These are phyloP conservation scores for Sphaerosporella brunnea DNA, from an alignment of 495 filamentous ascomycete genomes.

Conservation along the genomic window DNA sequence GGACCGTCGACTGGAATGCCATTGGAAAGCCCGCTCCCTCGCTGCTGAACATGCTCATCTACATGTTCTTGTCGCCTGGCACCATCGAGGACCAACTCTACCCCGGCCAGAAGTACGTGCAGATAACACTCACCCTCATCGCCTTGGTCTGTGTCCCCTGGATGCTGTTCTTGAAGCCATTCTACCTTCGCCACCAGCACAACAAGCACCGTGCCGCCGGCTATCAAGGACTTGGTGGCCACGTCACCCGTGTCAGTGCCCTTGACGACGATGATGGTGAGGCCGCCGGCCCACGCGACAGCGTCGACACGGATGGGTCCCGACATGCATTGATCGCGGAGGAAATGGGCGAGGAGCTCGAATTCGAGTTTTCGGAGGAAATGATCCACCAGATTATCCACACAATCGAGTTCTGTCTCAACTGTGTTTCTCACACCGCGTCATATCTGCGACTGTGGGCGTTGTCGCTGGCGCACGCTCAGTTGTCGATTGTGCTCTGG, in stretches of 20 bases:
- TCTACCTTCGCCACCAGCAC: conserved; percentile 82
- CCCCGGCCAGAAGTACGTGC: conserved; percentile 51
- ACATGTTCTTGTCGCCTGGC: conserved; percentile 92
- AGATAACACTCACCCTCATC: conserved; percentile 62
- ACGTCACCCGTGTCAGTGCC: conserved; percentile 67
- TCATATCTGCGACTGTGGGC: conserved; percentile 99
- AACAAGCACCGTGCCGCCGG: conserved; percentile 72
- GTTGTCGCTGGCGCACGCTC: conserved; percentile 89
- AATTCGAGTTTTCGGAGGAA: conserved; percentile 88
- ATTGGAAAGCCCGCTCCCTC: conserved; percentile 53
- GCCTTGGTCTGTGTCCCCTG: conserved; percentile 76
- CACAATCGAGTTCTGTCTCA: conserved; percentile 98
- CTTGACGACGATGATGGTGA: conserved; percentile 61
- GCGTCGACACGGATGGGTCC: conserved; percentile 64
- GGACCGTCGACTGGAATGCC: conserved; percentile 72
- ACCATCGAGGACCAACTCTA: conserved; percentile 55
- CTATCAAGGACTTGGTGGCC: conserved; percentile 71
- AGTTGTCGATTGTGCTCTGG: conserved; percentile 93
- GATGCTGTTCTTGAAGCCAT: conserved; percentile 83
- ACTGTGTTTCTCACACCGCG: conserved; percentile 96
- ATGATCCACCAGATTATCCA: conserved; percentile 99
- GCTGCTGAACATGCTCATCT: conserved; percentile 95
- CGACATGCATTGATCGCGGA: conserved; percentile 84
- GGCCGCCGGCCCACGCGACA: conserved; percentile 41
- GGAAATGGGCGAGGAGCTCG: conserved; percentile 70